Conservation (phyloP, 177 flowering plant genomes). For the Vitis hybrid region DNA sequence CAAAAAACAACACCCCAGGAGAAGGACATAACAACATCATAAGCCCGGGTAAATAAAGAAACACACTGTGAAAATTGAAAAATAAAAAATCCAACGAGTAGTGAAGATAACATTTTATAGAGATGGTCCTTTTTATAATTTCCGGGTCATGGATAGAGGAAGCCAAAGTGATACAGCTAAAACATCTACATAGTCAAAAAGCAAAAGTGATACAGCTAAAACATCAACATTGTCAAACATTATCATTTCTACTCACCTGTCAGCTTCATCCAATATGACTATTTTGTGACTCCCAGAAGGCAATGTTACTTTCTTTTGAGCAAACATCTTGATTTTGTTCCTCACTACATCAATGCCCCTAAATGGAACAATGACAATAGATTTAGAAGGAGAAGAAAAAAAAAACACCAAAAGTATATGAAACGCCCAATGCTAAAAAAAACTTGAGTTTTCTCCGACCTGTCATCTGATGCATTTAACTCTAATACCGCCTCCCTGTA, state of each 20-base stretch:
- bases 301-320: conserved; percentile 92
- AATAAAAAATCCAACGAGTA: not conserved
- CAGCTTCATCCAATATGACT: conserved; percentile 92
- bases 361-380: conserved; percentile 4
- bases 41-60: no score
- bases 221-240: not conserved
- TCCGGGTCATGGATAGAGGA: no score
- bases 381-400: not conserved
- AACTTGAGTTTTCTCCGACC: conserved; percentile 29
- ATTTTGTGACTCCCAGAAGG: conserved; percentile 88
- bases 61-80: not conserved
- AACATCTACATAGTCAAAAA: not conserved
- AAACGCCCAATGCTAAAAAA: not conserved
- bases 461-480: conserved; percentile 97
- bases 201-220: no score
- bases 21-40: no score
- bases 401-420: not conserved
- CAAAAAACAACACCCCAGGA: no score
- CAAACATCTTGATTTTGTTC: conserved; percentile 99
- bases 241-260: conserved; percentile 49
- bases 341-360: conserved; percentile 99
- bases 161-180: no score
- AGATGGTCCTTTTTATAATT: no score
- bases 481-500: conserved; percentile 91
- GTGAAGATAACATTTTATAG: no score